Base-by-base conservation (phyloP, 192 early-diverging fungal genomes). In the Geranomyces michiganensis region DNA sequence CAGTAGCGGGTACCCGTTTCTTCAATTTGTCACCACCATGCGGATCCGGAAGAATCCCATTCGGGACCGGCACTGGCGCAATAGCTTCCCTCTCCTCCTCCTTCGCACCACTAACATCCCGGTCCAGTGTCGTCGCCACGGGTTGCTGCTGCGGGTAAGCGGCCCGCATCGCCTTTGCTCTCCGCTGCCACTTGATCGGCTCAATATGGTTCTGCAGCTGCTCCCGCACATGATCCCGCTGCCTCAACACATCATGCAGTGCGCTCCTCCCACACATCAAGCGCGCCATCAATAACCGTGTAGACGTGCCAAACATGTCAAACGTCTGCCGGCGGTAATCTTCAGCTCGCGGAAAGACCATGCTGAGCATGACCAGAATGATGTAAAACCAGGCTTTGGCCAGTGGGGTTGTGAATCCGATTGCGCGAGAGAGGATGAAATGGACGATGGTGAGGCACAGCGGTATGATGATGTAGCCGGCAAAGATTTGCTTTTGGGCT, bases 401-500 rank as follows among this genome's bases (percentile, higher is more conserved):
- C 12, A 15, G 31, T 62, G 62, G 65, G 0, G 61, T 43, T 15
- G 27, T 36, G 15, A 29, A 15, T 0, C 27, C 49, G 26, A 31
- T 17, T 14, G 48, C 33, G 0, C 24, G 22, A 27, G 22, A n/a
- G 5, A 62, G 30, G 14, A 65, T 9, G 31, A 33, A 72, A 32
- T 51, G 65, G 15, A 29, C 62, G 33, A 47, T 32, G 27, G 49
- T 62, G 56, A 67, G 67, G 24, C 13, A 22, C 24, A 45, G 12
- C 14, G 65, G 72, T 9, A 73, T 24, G 17, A 59, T 46, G 33
- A 60, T 22, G 26, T 67, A 53, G 1, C 29, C 32, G 26, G 55
- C 10, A 45, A 73, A 73, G 49, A 73, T 66, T 58, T 63, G 55
- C 22, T 46, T 51, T 67, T 73, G 72, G 45, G 72, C 72, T 67